Evolutionary conservation across 345 rosid genomes (phyloP), one percentile per base, ranked within the genome.

Genomic region (Brassica nigra): DNA sequence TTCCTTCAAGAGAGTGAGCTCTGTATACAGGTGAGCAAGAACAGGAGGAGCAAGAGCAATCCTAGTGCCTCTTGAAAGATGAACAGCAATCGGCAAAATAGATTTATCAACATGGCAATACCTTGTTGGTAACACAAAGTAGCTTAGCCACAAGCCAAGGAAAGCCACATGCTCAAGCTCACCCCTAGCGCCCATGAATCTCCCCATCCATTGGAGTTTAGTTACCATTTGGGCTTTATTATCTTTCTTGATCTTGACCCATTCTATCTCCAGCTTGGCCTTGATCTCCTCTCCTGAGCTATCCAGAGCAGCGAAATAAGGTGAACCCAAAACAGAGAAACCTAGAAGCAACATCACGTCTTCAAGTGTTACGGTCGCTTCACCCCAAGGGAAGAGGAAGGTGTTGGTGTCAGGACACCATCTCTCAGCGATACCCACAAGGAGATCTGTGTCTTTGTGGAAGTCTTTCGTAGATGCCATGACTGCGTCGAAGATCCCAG

Each of bases 321-420:
- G 84, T 28, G 29, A 78, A 4, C 89, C 90, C 54, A 82, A 59
- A 83, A 82, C 89, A 30, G 91, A 78, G 76, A 75, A 89, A 0
- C 88, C 86, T 49, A 87, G 75, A 5, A 74, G 78, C 9, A 87
- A 14, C 83, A 77, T 66, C 66, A 86, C 73, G 47, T 87, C 88
- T 66, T 90, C 90, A 5, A 89, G 79, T 1, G 91, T 85, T 2
- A 89, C 7, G 2, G 86, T 85, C 3, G 89, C 83, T 79, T 86
- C 92, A 49, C 90, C 92, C 89, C 87, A 90, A 1, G 83, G 75
- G n/a, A 88, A 87, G 14, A 87, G 47, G 39, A 88, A 87, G 0
- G 88, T 68, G 9, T 84, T 85, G 3, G 90, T 86, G 2, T 80
- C 79, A 28, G 84, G 86, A 37, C 84, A 80, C 88, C 92, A 90